A percentile compares a stretch with the other conserved stretches of the same genome.
These are phyloP conservation scores for Camelina laxa DNA, from an alignment of 345 rosid species.

Conservation along the genomic window DNA sequence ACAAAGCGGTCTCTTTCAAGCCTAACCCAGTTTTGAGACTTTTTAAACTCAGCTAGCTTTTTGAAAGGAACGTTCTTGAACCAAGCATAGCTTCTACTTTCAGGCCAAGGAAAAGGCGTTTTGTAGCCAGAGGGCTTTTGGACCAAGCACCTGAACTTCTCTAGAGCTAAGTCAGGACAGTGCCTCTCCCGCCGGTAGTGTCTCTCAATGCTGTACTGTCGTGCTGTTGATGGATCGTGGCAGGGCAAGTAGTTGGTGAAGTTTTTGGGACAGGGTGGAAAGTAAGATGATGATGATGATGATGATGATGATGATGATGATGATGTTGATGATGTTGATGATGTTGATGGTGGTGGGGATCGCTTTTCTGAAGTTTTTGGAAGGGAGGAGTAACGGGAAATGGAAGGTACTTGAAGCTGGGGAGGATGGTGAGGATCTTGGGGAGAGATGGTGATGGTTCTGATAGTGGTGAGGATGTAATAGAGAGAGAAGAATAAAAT, in stretches of 20 bases:
- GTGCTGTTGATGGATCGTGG: slow-evolving; percentile 55
- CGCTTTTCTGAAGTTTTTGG: slow-evolving; percentile 23
- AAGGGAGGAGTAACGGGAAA: slow-evolving; percentile 29
- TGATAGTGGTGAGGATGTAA: slow-evolving; percentile 26
- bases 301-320: not conserved
- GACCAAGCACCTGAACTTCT: slow-evolving; percentile 56
- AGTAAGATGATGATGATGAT: slow-evolving; percentile 27
- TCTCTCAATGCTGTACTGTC: slow-evolving; percentile 41
- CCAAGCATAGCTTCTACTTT: slow-evolving; percentile 61
- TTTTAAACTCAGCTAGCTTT: slow-evolving; percentile 53
- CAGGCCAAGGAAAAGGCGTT: slow-evolving; percentile 66
- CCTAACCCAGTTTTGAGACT: slow-evolving; percentile 70
- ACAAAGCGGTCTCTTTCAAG: slow-evolving; percentile 54
- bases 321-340: not conserved
- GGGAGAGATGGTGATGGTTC: slow-evolving; percentile 35
- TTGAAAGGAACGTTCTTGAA: slow-evolving; percentile 66
- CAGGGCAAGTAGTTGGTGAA: slow-evolving; percentile 70
- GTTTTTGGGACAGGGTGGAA: slow-evolving; percentile 54
- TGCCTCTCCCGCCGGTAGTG: slow-evolving; percentile 64
- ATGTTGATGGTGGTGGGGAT: slow-evolving; percentile 1
- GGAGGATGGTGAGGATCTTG: slow-evolving; percentile 41
- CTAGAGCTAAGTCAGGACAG: slow-evolving; percentile 49
- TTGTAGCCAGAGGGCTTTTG: slow-evolving; percentile 64
- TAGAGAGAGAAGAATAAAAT: slow-evolving; percentile 29
- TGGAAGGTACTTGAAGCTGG: slow-evolving; percentile 35